Evolutionary conservation across 495 filamentous ascomycete species (phyloP), one percentile per base, ranked within the genome.

Genomic region (Xylaria longipes): DNA sequence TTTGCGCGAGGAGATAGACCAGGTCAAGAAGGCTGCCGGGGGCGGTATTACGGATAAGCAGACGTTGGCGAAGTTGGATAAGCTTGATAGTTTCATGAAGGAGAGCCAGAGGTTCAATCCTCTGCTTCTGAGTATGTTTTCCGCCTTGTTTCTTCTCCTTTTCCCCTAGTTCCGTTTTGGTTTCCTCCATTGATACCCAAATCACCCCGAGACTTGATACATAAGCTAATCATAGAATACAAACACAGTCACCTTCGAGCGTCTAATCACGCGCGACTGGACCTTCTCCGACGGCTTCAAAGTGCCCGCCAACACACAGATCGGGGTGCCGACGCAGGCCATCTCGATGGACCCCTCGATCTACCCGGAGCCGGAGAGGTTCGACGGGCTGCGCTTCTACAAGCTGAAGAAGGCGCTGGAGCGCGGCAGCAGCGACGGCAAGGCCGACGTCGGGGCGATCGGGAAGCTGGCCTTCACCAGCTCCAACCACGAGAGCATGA

Each of bases 61-160:
- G 22, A 58, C 67, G 0, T 63, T 67, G 14, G 29, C 64, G 1
- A 74, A 81, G 50, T 74, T 88, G 73, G 75, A 77, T 41, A 84
- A 84, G 66, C 48, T 89, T 65, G 87, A 89, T 74, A 83, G 80
- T 64, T 84, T 87, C 69, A 80, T 88, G 60, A 84, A 85, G 60
- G 87, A 89, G 71, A 74, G 76, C 11, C 80, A 83, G 69, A 73
- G 87, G 17, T 76, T 83, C 25, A 52, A 72, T 39, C 50, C 72
- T 27, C 45, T 65, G 73, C 79, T 45, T 66, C 71, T 81, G 29
- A 63, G 27, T 35, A 60, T 37, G 15, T n/a, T n/a, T n/a, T n/a
- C n/a, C n/a, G n/a, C n/a, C n/a, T n/a, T n/a, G n/a, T n/a, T n/a
- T n/a, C n/a, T n/a, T n/a, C n/a, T n/a, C n/a, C n/a, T n/a, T n/a